phyloP scores from a whole-genome alignment of 257 asterid species.

The Prunella vulgaris region DNA sequence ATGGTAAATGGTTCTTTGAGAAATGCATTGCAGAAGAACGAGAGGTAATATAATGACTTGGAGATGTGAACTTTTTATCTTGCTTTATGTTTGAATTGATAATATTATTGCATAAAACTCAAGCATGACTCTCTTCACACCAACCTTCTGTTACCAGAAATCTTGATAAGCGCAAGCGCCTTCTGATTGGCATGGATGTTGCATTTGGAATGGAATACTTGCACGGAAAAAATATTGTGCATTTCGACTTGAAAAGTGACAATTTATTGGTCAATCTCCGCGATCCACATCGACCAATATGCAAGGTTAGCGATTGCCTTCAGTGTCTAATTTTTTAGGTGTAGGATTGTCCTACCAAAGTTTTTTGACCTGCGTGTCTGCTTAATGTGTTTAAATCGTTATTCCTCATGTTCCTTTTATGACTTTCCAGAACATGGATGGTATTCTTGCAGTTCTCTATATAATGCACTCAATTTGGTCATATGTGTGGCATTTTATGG shows the following conservation, averaged over 20 bases:
- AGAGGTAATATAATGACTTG: slow-evolving; percentile 45
- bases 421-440: neutral
- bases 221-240: slow-evolving; percentile 95
- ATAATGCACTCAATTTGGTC: neutral
- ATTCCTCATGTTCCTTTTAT: neutral
- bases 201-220: slow-evolving; percentile 99
- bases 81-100: slow-evolving; percentile 4
- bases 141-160: slow-evolving; percentile 39
- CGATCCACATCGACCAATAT: slow-evolving; percentile 98
- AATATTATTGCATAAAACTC: slow-evolving; percentile 1
- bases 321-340: neutral
- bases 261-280: slow-evolving; percentile 96
- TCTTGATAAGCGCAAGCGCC: slow-evolving; percentile 89
- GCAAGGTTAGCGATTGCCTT: slow-evolving; percentile 65
- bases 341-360: neutral
- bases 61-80: neutral
- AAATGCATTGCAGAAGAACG: slow-evolving; percentile 82
- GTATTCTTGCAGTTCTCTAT: neutral
- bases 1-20: slow-evolving; percentile 98
- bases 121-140: neutral
- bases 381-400: neutral
- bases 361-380: neutral
- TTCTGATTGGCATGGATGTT: slow-evolving; percentile 90
- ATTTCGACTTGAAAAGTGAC: slow-evolving; percentile 96
- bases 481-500: neutral